Evolutionary conservation across 305 asterid species (phyloP).

Genomic region (Fraxinus ornus): DNA sequence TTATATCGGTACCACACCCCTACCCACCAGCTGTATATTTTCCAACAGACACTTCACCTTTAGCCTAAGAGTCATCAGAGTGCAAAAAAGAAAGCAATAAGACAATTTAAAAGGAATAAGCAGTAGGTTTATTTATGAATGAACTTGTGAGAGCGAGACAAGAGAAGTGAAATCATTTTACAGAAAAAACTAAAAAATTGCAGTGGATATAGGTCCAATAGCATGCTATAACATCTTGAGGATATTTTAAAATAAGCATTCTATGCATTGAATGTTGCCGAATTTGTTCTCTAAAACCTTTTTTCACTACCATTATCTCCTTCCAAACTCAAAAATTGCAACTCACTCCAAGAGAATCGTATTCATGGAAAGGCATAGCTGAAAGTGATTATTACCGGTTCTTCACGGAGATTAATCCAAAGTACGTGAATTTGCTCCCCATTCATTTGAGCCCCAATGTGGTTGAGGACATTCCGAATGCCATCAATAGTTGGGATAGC

Average conservation of each 20-base stretch:
- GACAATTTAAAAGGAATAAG: not conserved
- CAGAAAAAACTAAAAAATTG: not conserved
- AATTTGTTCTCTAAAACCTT: constrained; percentile 5
- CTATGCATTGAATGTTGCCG: not conserved
- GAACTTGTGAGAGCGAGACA: not conserved
- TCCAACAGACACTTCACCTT: not conserved
- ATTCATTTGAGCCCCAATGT: constrained; percentile 69
- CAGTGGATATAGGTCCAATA: not conserved
- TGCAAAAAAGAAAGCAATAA: constrained; percentile 1
- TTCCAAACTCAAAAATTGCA: constrained; percentile 9
- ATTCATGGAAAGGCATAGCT: constrained; percentile 7
- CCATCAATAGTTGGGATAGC: constrained; percentile 96
- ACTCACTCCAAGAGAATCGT: not conserved
- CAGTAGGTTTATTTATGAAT: not conserved
- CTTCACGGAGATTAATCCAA: constrained; percentile 96
- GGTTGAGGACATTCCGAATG: constrained; percentile 82
- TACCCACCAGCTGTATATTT: not conserved
- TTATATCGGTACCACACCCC: not conserved
- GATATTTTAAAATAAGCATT: constrained; percentile 9
- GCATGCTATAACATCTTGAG: constrained; percentile 11
- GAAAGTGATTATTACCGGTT: constrained; percentile 63
- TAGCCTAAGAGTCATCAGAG: not conserved
- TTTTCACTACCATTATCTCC: constrained; percentile 17
- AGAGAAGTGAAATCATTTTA: not conserved
- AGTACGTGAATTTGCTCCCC: constrained; percentile 68